Evolutionary conservation across 2,329 filamentous ascomycete genomes (phyloP), one percentile per base, ranked within the genome.

Genomic region (Pleomassaria siparia): DNA sequence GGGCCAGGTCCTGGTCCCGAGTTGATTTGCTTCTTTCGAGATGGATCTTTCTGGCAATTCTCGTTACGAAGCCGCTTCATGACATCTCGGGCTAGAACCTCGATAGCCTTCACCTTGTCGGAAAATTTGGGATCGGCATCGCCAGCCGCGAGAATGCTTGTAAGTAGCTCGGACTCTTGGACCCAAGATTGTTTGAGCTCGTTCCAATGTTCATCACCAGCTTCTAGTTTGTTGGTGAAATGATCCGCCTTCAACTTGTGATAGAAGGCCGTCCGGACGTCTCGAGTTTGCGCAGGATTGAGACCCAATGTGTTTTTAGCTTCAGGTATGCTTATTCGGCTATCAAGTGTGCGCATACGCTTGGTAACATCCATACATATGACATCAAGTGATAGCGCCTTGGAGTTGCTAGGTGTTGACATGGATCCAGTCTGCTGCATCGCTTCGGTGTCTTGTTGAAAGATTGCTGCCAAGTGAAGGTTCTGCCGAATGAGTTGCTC

Each of bases 341-440:
- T 79, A 40, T 84, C 81, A 47, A 83, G 66, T 11, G 75, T 82
- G 59, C 89, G 82, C 76, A 91, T 85, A 16, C 87, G 78, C 71
- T 94, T 94, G 1, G 88, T 91, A 24, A 92, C 87, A 70, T 92
- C 88, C 22, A 83, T 86, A 62, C 87, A 91, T 20, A 95, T 85
- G 37, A 90, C 81, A 64, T 95, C 89, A 4, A 95, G 74, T 0
- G 88, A 87, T 37, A 89, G 75, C 29, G 79, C 79, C 63, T 85
- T 88, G 33, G 78, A 75, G 35, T 87, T 83, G 43, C 60, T 66
- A 2, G 62, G 61, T 16, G 61, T 59, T 36, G 62, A 61, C 25
- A 67, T 50, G 1, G 60, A 55, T 7, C 60, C 55, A 10, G 50
- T 53, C 16, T 55, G 61, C 13, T 80, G 68, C 18, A 84, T 76